Evolutionary conservation across 352 stramenopile species (phyloP).

Genomic region (Globisporangium ultimum): DNA sequence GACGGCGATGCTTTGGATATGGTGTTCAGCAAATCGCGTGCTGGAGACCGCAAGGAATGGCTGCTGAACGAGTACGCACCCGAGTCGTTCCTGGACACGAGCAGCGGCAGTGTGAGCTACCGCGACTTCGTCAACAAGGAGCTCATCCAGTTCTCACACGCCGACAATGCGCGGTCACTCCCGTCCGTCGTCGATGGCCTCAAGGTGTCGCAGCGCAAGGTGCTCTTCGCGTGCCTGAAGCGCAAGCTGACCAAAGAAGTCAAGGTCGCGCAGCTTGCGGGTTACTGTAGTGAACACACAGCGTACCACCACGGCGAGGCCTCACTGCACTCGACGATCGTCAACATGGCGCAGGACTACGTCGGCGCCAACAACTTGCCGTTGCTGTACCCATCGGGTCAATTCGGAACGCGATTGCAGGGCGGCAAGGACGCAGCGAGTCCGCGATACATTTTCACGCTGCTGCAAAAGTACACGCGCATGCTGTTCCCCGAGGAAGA

Average conservation of each 20-base stretch:
- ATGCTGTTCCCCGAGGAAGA: slow-evolving; percentile 98
- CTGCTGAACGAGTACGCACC: slow-evolving; percentile 86
- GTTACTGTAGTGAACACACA: slow-evolving; percentile 96
- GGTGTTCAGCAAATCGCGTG: slow-evolving; percentile 97
- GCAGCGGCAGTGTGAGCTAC: slow-evolving; percentile 87
- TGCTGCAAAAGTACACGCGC: slow-evolving; percentile 94
- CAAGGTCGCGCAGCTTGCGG: slow-evolving; percentile 99
- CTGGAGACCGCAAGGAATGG: slow-evolving; percentile 96
- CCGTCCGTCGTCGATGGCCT: slow-evolving; percentile 96
- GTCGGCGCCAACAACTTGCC: slow-evolving; percentile 99
- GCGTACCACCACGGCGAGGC: slow-evolving; percentile 99
- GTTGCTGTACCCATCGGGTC: slow-evolving; percentile 94
- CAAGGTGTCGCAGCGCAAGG: slow-evolving; percentile 97
- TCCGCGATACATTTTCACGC: slow-evolving; percentile 99
- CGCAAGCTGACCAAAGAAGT: slow-evolving; percentile 98
- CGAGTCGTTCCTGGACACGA: slow-evolving; percentile 94
- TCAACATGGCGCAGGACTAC: slow-evolving; percentile 99
- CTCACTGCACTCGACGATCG: slow-evolving; percentile 97
- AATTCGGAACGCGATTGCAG: slow-evolving; percentile 99
- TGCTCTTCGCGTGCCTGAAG: slow-evolving; percentile 98
- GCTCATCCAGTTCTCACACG: slow-evolving; percentile 97
- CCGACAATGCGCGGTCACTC: slow-evolving; percentile 96
- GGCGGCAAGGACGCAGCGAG: slow-evolving; percentile 98
- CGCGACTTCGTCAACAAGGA: slow-evolving; percentile 98
- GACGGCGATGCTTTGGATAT: slow-evolving; percentile 97